phyloP scores from a whole-genome alignment of 257 asterid species.

The Capsicum pubescens region DNA sequence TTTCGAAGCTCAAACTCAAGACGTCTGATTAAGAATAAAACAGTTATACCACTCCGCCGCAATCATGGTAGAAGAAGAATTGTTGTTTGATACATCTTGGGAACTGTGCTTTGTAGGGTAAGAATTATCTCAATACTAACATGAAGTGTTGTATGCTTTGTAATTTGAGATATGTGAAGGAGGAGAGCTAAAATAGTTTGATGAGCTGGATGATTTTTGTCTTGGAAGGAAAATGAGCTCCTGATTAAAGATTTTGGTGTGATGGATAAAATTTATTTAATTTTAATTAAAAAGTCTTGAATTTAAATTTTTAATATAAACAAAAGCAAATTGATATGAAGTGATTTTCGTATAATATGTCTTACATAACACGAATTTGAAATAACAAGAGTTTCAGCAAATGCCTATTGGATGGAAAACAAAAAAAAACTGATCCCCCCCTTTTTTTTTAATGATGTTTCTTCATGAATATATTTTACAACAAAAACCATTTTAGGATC shows the following conservation, averaged over 20 bases:
- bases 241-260: not conserved
- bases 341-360: not conserved
- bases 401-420: too few relatives aligned
- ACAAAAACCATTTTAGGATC: not conserved
- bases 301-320: too few relatives aligned
- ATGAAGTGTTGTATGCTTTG: not conserved
- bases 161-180: not conserved
- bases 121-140: constrained; percentile 17
- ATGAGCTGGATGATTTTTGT: not conserved
- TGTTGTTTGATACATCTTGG: constrained; percentile 12
- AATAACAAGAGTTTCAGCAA: too few relatives aligned
- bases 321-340: not conserved
- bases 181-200: not conserved
- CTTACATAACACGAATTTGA: not conserved
- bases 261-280: too few relatives aligned
- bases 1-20: too few relatives aligned
- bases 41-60: too few relatives aligned
- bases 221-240: too few relatives aligned
- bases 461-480: not conserved
- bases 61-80: not conserved
- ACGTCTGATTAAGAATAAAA: too few relatives aligned
- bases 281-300: too few relatives aligned
- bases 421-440: too few relatives aligned
- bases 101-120: constrained; percentile 28
- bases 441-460: too few relatives aligned